Evolutionary conservation across 23 red algal genomes (phyloP), one percentile per base, ranked within the genome.

Genomic region (Chondrus crispus): DNA sequence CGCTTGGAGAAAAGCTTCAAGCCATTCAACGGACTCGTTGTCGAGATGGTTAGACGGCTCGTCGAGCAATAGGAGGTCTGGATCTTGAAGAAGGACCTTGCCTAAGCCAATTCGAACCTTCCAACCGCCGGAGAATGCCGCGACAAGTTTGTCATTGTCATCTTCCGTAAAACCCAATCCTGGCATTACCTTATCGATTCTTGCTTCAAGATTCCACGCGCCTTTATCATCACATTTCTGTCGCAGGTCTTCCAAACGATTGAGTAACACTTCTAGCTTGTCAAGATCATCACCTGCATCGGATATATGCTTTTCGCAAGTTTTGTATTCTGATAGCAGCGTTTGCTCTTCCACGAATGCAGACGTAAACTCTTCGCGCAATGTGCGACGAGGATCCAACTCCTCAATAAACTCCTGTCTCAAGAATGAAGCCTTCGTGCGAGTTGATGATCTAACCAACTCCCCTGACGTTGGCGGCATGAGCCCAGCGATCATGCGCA

Each of bases 41-140:
- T 98, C 97, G 54, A 98, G 55, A 77, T 98, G 97, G 78, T 98
- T 98, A 43, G 93, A 96, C 32, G 97, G 97, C 90, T 98, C 97
- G 74, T 98, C 97, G 33, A 98, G 85, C 18, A 96, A 84, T n/a
- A 98, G 57, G 3, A 98, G 52, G 62, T 98, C 93, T 50, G 97
- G 97, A 74, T 96, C 82, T 81, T 96, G 91, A 19, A 98, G 88
- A 4, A 98, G 88, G 14, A 98, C 94, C 52, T 98, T 98, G 73
- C 97, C 97, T 4, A 98, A 68, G 19, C 97, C 97, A 46, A 98
- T 98, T n/a, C 97, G 97, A 77, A 98, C 93, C 82, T 98, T 98
- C 97, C 97, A 98, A 26, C 97, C 97, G 32, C 97, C 97, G 13
- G 97, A 98, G 46, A 93, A 98, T 41, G 91, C 64, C 14, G 86